Percentiles rank a stretch among this genome's conserved stretches.
phyloP scores from a whole-genome alignment of 2,329 filamentous ascomycete genomes.

The Cryphonectria parasitica region DNA sequence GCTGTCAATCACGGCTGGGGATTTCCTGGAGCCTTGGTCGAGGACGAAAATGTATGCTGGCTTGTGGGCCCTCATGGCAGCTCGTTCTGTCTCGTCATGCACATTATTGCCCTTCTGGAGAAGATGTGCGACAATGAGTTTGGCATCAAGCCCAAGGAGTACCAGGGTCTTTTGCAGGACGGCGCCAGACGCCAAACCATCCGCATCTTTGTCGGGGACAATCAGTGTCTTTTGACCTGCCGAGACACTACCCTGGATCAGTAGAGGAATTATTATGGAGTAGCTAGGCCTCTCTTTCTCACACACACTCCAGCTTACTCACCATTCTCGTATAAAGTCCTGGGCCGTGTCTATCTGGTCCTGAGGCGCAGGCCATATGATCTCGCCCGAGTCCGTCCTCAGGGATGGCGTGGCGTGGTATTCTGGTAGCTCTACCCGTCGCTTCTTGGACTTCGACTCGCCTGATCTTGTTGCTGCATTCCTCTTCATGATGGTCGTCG shows the following conservation, averaged over 20 bases:
- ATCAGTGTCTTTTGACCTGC: conserved; percentile 59
- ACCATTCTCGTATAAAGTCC: conserved; percentile 63
- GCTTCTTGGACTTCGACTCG: conserved; percentile 34
- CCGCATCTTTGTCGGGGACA: conserved; percentile 71
- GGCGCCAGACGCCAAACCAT: conserved; percentile 66
- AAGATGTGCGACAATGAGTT: conserved; percentile 61
- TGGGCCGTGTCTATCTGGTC: conserved; percentile 59
- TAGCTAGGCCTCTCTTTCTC: neutral
- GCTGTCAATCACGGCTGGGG: conserved; percentile 55
- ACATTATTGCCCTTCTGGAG: conserved; percentile 63
- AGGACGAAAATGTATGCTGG: conserved; percentile 66
- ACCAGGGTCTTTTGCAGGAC: conserved; percentile 64
- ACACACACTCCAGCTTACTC: conserved; percentile 27
- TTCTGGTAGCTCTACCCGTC: conserved; percentile 42
- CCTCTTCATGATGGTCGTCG: conserved; percentile 20
- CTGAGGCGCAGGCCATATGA: conserved; percentile 65
- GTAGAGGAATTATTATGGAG: neutral
- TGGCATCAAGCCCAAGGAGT: conserved; percentile 57
- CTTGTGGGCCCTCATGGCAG: conserved; percentile 51
- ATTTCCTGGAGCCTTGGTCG: conserved; percentile 65
- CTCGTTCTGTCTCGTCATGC: conserved; percentile 57
- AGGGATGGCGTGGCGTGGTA: conserved; percentile 49
- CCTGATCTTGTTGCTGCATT: neutral
- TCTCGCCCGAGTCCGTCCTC: conserved; percentile 48
- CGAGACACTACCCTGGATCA: conserved; percentile 46